phyloP scores from a whole-genome alignment of 2,329 filamentous ascomycete species.

The Colletotrichum sp. region DNA sequence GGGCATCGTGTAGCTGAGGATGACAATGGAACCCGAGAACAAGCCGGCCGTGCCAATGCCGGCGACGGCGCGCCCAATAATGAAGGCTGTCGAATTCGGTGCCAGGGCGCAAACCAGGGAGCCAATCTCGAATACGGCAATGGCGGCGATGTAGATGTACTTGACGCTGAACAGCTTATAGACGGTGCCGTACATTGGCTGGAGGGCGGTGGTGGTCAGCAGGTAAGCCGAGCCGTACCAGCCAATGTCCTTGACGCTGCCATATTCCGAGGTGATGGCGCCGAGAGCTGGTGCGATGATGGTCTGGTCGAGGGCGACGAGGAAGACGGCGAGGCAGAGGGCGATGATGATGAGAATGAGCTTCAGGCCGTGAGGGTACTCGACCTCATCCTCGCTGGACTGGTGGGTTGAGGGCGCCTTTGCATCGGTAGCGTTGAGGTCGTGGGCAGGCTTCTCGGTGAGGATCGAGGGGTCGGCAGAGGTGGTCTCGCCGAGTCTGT shows the following conservation, averaged over 20 bases:
- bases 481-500: not conserved
- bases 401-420: not conserved
- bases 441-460: not conserved
- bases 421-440: not conserved
- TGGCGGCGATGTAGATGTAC: conserved; percentile 44
- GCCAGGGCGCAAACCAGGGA: conserved; percentile 49
- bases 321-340: conserved; percentile 51
- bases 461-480: conserved; percentile 4
- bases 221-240: conserved; percentile 59
- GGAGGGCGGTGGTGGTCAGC: conserved; percentile 53
- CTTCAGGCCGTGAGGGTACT: conserved; percentile 45
- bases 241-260: conserved; percentile 52
- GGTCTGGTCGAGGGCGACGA: conserved; percentile 57
- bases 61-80: conserved; percentile 56
- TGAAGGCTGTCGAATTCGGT: conserved; percentile 51
- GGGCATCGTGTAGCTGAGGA: conserved; percentile 53
- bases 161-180: conserved; percentile 58
- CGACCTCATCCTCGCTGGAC: conserved; percentile 19
- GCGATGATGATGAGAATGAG: conserved; percentile 46
- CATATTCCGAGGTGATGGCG: conserved; percentile 52
- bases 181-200: conserved; percentile 54
- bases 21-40: conserved; percentile 54
- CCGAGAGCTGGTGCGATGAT: conserved; percentile 57
- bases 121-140: conserved; percentile 50
- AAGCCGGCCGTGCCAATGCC: conserved; percentile 57